Conservation (phyloP, 1,284 basidiomycete species). For the Fomitopsis pinicola region DNA sequence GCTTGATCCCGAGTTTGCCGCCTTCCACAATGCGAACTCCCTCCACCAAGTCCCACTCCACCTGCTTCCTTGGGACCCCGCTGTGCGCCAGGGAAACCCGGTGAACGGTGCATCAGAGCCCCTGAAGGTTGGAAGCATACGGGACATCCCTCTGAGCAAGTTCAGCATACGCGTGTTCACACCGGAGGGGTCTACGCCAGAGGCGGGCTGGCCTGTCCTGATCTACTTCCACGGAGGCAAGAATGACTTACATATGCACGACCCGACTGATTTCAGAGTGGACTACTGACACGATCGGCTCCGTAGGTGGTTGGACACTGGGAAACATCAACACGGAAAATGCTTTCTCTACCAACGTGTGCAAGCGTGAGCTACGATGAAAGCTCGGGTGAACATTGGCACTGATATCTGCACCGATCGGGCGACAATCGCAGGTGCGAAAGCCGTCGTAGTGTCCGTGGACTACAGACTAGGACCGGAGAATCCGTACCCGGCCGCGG, state of each 20-base stretch:
- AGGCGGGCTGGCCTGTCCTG: constrained; percentile 56
- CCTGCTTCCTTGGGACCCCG: constrained; percentile 54
- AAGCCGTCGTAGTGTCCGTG: constrained; percentile 58
- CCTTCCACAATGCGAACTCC: constrained; percentile 52
- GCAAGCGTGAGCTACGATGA: constrained; percentile 39
- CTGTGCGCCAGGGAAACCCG: constrained; percentile 47
- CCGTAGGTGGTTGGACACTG: constrained; percentile 64
- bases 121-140: constrained; percentile 47
- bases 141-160: constrained; percentile 44
- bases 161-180: constrained; percentile 53
- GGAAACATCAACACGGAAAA: constrained; percentile 57
- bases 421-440: constrained; percentile 34
- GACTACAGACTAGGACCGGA: constrained; percentile 78
- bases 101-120: constrained; percentile 54
- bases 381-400: background rate
- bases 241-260: constrained; percentile 2
- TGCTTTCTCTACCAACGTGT: constrained; percentile 54
- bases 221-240: constrained; percentile 60
- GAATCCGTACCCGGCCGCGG: constrained; percentile 66
- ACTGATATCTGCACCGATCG: background rate
- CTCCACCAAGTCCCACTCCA: constrained; percentile 44
- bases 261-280: background rate
- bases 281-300: background rate
- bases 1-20: constrained; percentile 60
- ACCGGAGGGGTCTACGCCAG: constrained; percentile 46